A percentile compares a stretch with the other conserved stretches of the same genome.
These are phyloP conservation scores for Penicillium ucsense DNA, from an alignment of 495 filamentous ascomycete species.

Conservation along the genomic window DNA sequence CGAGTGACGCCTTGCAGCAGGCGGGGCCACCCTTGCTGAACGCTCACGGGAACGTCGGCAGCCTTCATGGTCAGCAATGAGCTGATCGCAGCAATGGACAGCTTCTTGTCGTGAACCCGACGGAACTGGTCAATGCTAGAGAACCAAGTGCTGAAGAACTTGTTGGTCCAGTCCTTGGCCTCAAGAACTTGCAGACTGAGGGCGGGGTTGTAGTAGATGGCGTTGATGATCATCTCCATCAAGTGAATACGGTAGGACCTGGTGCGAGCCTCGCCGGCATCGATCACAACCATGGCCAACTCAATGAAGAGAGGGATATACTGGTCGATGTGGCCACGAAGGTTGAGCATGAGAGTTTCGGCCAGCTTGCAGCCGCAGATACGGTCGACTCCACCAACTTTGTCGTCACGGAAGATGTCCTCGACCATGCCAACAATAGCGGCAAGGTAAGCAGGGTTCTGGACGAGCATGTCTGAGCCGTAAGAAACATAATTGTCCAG, in stretches of 20 bases:
- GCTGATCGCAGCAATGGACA: constrained; percentile 89
- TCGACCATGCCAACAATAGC: constrained; percentile 79
- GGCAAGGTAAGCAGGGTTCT: constrained; percentile 76
- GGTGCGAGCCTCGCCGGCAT: constrained; percentile 55
- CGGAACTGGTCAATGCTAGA: constrained; percentile 88
- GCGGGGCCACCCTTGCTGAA: constrained; percentile 95
- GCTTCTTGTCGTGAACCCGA: constrained; percentile 94
- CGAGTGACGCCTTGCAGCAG: constrained; percentile 82
- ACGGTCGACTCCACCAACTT: constrained; percentile 86
- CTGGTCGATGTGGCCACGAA: constrained; percentile 81
- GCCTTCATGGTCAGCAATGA: constrained; percentile 66
- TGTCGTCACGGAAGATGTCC: constrained; percentile 69
- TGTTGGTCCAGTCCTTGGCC: constrained; percentile 93
- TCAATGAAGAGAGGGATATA: constrained; percentile 79
- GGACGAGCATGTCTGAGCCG: constrained; percentile 64
- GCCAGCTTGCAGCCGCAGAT: constrained; percentile 99
- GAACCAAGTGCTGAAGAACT: constrained; percentile 98
- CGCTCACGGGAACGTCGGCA: constrained; percentile 71
- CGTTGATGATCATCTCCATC: constrained; percentile 99
- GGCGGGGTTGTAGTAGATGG: constrained; percentile 89
- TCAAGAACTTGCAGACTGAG: constrained; percentile 79
- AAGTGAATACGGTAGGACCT: constrained; percentile 91
- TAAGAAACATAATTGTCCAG: constrained; percentile 96
- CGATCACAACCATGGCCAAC: constrained; percentile 77
- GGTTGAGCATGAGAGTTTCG: constrained; percentile 91